Percentiles rank a stretch among this genome's conserved stretches.
phyloP scores from a whole-genome alignment of 306 rosid species.

The Lagenaria siceraria region DNA sequence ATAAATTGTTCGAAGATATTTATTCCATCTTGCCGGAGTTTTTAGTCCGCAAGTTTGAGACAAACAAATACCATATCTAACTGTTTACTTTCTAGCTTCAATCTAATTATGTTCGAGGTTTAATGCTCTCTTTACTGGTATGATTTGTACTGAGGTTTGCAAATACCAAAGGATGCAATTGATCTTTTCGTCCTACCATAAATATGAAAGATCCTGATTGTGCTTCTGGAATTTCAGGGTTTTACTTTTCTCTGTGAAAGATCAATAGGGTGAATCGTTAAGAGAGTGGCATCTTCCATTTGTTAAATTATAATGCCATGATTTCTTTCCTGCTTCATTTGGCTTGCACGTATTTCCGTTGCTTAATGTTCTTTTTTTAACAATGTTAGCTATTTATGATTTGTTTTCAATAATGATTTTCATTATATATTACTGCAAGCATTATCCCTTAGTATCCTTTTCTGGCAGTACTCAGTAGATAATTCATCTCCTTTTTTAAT shows the following conservation, averaged over 20 bases:
- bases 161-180: neutral
- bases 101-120: neutral
- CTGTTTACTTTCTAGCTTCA: neutral
- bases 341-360: neutral
- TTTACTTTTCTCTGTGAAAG: neutral
- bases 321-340: neutral
- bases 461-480: neutral
- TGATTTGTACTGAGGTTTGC: neutral
- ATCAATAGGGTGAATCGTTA: neutral
- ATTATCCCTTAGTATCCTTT: neutral
- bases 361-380: neutral
- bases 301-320: neutral
- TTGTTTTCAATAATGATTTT: neutral
- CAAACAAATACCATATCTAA: neutral
- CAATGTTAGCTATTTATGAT: neutral
- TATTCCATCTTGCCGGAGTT: neutral
- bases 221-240: neutral
- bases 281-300: neutral
- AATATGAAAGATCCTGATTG: neutral
- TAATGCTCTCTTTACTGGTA: neutral
- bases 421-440: neutral
- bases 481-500: neutral
- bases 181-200: neutral
- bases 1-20: neutral
- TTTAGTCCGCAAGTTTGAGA: neutral